These are phyloP conservation scores for Tuctoria greenei DNA, from an alignment of 176 grass and related monocot species.

Conservation along the genomic window DNA sequence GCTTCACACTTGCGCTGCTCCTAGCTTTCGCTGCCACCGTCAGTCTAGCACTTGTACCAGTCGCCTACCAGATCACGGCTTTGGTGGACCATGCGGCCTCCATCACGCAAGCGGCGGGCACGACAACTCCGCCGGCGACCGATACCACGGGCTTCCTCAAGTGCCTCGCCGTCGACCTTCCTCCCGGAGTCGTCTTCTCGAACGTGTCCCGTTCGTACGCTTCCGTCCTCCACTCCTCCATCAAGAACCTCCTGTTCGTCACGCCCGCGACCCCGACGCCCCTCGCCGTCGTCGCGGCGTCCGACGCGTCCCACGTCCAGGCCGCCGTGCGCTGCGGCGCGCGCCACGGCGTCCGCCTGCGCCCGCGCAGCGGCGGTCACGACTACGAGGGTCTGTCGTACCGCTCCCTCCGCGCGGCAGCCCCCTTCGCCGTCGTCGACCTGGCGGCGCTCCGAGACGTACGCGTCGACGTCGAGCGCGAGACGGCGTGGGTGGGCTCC, in stretches of 20 bases:
- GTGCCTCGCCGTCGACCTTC: slow-evolving; percentile 43
- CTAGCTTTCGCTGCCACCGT: too few species aligned
- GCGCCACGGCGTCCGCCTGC: slow-evolving; percentile 32
- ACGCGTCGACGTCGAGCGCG: slow-evolving; percentile 15
- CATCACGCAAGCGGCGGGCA: neutral
- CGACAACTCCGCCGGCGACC: neutral
- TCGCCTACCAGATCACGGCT: too few species aligned
- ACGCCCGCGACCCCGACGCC: slow-evolving; percentile 53
- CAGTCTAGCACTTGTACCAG: too few species aligned
- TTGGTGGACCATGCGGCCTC: neutral
- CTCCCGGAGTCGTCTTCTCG: slow-evolving; percentile 32
- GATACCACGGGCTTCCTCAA: slow-evolving; percentile 31
- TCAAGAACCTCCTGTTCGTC: slow-evolving; percentile 60
- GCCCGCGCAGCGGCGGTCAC: slow-evolving; percentile 65
- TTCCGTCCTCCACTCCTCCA: slow-evolving; percentile 47
- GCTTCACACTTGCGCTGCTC: neutral
- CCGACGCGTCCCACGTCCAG: slow-evolving; percentile 50
- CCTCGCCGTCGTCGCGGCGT: slow-evolving; percentile 39
- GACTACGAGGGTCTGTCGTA: slow-evolving; percentile 83
- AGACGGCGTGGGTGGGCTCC: slow-evolving; percentile 54
- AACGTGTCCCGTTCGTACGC: slow-evolving; percentile 34
- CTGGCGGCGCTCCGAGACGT: slow-evolving; percentile 34
- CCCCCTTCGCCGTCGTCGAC: slow-evolving; percentile 49
- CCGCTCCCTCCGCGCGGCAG: slow-evolving; percentile 13
- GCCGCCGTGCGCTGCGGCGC: slow-evolving; percentile 47